Evolutionary conservation across 768 basidiomycete species (phyloP).

Genomic region (Pluteus cervinus): DNA sequence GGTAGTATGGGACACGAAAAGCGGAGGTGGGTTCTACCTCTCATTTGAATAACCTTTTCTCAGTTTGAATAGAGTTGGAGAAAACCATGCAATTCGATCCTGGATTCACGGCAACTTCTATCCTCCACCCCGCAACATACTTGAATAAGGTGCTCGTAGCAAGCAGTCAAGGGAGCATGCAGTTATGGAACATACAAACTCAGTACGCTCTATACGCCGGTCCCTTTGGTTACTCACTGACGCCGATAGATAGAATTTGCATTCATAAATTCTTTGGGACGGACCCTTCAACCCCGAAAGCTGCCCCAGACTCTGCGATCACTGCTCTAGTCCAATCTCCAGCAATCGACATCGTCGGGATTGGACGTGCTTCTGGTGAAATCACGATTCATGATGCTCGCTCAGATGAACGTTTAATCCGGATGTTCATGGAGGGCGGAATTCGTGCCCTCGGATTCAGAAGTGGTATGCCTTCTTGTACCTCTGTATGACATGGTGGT

Average conservation of each 20-base stretch:
- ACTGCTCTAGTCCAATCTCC: conserved; percentile 86
- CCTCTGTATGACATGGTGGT: no score
- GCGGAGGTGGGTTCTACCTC: conserved; percentile 40
- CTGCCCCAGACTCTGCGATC: conserved; percentile 40
- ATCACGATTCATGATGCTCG: conserved; percentile 88
- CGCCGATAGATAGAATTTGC: conserved; percentile 46
- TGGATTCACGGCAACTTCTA: conserved; percentile 76
- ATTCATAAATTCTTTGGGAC: conserved; percentile 72
- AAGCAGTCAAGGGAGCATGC: conserved; percentile 73
- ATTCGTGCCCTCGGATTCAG: conserved; percentile 78
- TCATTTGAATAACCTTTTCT: background rate
- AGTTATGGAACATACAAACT: conserved; percentile 92
- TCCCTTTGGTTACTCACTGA: conserved; percentile 1
- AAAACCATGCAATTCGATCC: conserved; percentile 73
- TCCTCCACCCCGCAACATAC: conserved; percentile 94
- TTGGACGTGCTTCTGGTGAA: conserved; percentile 85
- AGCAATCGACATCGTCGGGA: conserved; percentile 93
- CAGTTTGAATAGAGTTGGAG: conserved; percentile 43
- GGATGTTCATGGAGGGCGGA: conserved; percentile 84
- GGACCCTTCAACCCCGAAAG: conserved; percentile 22
- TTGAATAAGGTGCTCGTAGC: conserved; percentile 91
- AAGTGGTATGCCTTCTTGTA: conserved; percentile 63
- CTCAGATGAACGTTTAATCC: conserved; percentile 82
- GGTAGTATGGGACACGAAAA: conserved; percentile 68
- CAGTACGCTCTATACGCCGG: conserved; percentile 39